Percentiles rank a stretch among this genome's conserved stretches.
Evolutionary conservation across 2,329 filamentous ascomycete species (phyloP).

Genomic region (Emydomyces testavorans): DNA sequence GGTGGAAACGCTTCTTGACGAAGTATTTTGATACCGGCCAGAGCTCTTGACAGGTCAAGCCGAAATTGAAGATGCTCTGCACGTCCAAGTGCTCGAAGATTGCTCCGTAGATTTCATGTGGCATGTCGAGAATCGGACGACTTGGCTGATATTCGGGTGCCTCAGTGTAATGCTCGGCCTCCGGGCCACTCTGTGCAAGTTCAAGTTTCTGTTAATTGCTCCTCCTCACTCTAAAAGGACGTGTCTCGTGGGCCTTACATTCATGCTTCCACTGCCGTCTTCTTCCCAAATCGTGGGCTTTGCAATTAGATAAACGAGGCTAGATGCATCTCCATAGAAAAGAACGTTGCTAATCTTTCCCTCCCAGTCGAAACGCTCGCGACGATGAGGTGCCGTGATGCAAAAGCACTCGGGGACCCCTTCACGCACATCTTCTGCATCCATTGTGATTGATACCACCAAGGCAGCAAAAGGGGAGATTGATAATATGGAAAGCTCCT

Average conservation of each 20-base stretch:
- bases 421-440: background rate
- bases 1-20: background rate
- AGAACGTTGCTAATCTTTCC: conserved; percentile 6
- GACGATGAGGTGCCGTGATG: conserved; percentile 7
- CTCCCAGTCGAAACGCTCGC: conserved; percentile 11
- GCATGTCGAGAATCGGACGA: conserved; percentile 2
- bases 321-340: conserved; percentile 9
- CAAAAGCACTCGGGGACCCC: conserved; percentile 8
- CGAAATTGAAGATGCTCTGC: conserved; percentile 4
- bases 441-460: background rate
- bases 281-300: conserved; percentile 4
- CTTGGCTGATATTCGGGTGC: background rate
- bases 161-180: background rate
- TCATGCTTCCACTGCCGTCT: background rate
- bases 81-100: conserved; percentile 4
- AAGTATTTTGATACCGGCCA: conserved; percentile 8
- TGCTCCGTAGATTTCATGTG: conserved; percentile 7
- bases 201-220: background rate
- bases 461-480: background rate
- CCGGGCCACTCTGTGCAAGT: background rate
- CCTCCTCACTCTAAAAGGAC: background rate
- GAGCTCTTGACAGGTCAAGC: conserved; percentile 8
- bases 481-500: background rate
- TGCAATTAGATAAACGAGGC: conserved; percentile 3
- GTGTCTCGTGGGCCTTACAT: conserved; percentile 1